Evolutionary conservation across 2,329 filamentous ascomycete species (phyloP).

Genomic region (Colletotrichum sp.): DNA sequence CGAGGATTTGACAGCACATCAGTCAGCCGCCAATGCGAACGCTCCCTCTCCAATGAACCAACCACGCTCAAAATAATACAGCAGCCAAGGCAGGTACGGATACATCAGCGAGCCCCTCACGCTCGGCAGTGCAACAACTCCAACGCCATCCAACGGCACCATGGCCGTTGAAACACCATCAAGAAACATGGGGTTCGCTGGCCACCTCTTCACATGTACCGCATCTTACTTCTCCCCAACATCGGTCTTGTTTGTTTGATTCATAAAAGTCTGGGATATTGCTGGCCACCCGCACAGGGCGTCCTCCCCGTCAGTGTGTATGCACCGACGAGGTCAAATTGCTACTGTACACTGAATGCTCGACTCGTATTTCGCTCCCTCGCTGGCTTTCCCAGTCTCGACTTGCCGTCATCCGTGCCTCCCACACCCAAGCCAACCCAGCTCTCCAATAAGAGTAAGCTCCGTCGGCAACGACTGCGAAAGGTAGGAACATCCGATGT

Average conservation of each 20-base stretch:
- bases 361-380: neutral
- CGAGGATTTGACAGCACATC: neutral
- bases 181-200: neutral
- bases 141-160: neutral
- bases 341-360: neutral
- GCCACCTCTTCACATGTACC: neutral
- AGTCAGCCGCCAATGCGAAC: neutral
- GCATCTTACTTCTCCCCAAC: neutral
- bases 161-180: neutral
- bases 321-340: neutral
- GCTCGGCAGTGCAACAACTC: neutral
- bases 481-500: neutral
- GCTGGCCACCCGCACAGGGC: constrained; percentile 1
- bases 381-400: neutral
- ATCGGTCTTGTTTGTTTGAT: neutral
- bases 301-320: neutral
- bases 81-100: neutral
- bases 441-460: neutral
- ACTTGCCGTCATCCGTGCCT: neutral
- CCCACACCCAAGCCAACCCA: neutral
- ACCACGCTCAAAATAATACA: neutral
- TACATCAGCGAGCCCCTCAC: neutral
- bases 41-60: neutral
- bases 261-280: neutral
- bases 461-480: neutral